Evolutionary conservation across 768 basidiomycete genomes (phyloP).

Genomic region (Mycena floridula): DNA sequence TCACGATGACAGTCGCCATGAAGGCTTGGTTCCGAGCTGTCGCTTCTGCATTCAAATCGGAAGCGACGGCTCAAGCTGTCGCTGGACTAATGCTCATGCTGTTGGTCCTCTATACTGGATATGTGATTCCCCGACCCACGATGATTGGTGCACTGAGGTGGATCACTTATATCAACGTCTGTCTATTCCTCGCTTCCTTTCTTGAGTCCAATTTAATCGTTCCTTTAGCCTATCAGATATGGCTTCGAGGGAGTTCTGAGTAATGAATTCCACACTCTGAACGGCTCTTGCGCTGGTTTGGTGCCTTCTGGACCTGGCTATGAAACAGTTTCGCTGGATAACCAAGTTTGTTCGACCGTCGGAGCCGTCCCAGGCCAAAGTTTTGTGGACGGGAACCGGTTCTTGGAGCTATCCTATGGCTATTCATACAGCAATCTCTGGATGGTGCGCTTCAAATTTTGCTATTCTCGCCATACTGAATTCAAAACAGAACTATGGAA

Average conservation of each 20-base stretch:
- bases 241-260: slow-evolving; percentile 71
- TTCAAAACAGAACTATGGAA: slow-evolving; percentile 60
- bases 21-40: slow-evolving; percentile 71
- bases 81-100: slow-evolving; percentile 36
- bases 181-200: slow-evolving; percentile 8
- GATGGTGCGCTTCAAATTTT: slow-evolving; percentile 23
- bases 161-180: slow-evolving; percentile 59
- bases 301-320: slow-evolving; percentile 63
- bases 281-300: slow-evolving; percentile 53
- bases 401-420: slow-evolving; percentile 41
- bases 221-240: slow-evolving; percentile 54
- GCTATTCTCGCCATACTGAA: background rate
- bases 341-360: slow-evolving; percentile 73
- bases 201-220: background rate
- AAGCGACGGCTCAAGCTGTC: slow-evolving; percentile 58
- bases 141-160: slow-evolving; percentile 69
- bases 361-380: slow-evolving; percentile 57
- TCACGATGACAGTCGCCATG: slow-evolving; percentile 56
- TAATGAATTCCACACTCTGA: slow-evolving; percentile 75
- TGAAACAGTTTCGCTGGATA: slow-evolving; percentile 42
- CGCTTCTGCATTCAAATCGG: slow-evolving; percentile 51
- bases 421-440: slow-evolving; percentile 34
- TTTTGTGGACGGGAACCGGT: slow-evolving; percentile 57
- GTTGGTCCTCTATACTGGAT: slow-evolving; percentile 53
- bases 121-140: slow-evolving; percentile 49